Percentiles rank a stretch among this genome's conserved stretches.
phyloP scores from a whole-genome alignment of 768 basidiomycete genomes.

The Boletellus ananas region DNA sequence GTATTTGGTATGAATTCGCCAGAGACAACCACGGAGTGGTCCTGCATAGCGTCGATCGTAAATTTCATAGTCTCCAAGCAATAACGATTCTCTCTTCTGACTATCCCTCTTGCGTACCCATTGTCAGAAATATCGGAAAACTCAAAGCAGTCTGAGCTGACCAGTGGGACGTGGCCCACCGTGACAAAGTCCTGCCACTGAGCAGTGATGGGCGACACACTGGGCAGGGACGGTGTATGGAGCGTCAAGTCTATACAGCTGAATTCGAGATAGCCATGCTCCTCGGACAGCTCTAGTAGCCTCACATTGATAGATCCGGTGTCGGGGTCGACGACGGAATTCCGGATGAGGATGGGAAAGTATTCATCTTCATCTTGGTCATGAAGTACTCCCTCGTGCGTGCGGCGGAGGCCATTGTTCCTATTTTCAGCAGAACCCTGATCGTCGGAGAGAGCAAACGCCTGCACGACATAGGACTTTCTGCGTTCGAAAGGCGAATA shows the following conservation, averaged over 20 bases:
- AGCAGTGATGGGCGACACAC: background rate
- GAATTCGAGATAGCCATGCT: background rate
- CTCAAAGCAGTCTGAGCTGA: background rate
- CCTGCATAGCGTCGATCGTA: background rate
- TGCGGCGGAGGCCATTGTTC: background rate
- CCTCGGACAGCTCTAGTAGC: background rate
- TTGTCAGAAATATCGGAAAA: background rate
- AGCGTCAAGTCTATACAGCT: background rate
- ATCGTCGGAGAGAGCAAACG: background rate
- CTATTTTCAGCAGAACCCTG: background rate
- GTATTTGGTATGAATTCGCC: background rate
- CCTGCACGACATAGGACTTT: background rate
- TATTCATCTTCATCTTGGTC: fast-evolving
- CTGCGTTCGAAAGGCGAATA: too few relatives aligned
- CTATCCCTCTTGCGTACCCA: background rate
- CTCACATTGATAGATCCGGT: background rate
- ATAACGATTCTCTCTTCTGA: background rate
- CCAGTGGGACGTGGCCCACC: background rate
- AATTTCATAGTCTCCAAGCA: background rate
- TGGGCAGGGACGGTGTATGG: background rate
- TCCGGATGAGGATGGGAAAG: background rate
- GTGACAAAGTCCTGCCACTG: background rate
- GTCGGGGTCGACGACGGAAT: background rate
- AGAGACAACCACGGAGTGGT: background rate
- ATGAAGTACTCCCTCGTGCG: background rate